phyloP scores from a whole-genome alignment of 192 early-diverging fungal species.

The Chytriomyces sp. region DNA sequence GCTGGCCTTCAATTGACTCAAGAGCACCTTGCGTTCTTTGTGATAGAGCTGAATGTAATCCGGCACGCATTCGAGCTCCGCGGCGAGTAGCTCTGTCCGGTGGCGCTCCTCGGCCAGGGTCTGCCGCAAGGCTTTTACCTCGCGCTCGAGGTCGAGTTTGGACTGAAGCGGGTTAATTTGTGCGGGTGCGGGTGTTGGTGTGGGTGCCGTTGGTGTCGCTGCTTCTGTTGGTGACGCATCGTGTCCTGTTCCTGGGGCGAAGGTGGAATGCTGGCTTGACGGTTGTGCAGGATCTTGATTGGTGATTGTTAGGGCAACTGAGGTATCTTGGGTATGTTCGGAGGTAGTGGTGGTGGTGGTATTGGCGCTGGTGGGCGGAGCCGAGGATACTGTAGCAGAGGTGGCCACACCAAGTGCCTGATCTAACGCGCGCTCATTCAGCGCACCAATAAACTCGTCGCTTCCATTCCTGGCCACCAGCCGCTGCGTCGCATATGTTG shows the following conservation, averaged over 20 bases:
- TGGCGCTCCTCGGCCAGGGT: constrained; percentile 17
- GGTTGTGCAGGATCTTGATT: too few species aligned
- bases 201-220: background rate
- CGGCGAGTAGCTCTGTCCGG: constrained; percentile 19
- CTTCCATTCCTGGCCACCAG: too few species aligned
- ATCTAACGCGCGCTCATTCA: background rate
- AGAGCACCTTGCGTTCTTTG: constrained; percentile 19
- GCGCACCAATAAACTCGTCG: background rate
- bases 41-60: constrained; percentile 26
- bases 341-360: background rate
- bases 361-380: background rate
- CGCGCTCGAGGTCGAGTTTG: background rate
- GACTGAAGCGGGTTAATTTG: background rate
- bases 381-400: too few species aligned
- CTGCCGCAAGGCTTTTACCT: background rate
- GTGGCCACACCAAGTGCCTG: background rate
- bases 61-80: constrained; percentile 22
- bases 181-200: background rate
- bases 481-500: background rate
- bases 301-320: too few species aligned
- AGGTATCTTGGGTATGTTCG: background rate
- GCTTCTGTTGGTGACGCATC: background rate
- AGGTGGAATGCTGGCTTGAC: too few species aligned
- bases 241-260: too few species aligned
- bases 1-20: too few species aligned